Evolutionary conservation across 73 alveolate species (phyloP).

Genomic region (Paramecium bursaria): DNA sequence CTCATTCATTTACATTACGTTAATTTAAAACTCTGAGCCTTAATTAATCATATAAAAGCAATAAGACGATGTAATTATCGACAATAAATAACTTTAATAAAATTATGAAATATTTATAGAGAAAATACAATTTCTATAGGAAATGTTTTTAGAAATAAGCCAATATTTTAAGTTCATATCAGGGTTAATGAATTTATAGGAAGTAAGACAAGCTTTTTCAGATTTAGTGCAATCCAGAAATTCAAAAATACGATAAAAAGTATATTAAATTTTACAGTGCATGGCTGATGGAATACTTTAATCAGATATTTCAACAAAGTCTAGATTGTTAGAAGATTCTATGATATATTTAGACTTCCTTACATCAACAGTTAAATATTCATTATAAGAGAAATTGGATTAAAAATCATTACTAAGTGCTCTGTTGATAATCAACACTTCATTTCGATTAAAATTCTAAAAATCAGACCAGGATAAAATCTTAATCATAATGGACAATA

Average conservation of each 20-base stretch:
- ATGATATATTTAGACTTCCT: not conserved
- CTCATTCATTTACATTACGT: slow-evolving; percentile 21
- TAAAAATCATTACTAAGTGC: slow-evolving; percentile 30
- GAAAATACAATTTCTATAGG: slow-evolving; percentile 33
- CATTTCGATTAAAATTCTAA: slow-evolving; percentile 6
- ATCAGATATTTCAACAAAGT: not conserved
- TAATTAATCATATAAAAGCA: too few relatives aligned
- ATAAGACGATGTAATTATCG: not conserved
- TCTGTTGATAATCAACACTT: not conserved
- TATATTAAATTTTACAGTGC: not conserved
- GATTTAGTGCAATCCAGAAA: slow-evolving; percentile 10
- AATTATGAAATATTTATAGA: slow-evolving; percentile 51
- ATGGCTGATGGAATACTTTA: not conserved
- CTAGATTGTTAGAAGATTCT: not conserved
- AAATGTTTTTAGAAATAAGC: slow-evolving; percentile 41
- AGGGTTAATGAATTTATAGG: not conserved
- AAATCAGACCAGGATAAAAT: slow-evolving; percentile 11
- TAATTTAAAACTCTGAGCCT: slow-evolving; percentile 15
- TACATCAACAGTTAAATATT: not conserved
- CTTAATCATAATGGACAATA: not conserved
- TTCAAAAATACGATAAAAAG: slow-evolving; percentile 46
- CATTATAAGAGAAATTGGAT: slow-evolving; percentile 4
- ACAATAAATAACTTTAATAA: not conserved
- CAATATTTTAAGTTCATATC: slow-evolving; percentile 14
- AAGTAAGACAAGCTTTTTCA: not conserved